Evolutionary conservation across 371 early-diverging fungal species (phyloP), one percentile per base, ranked within the genome.

Genomic region (Circinella umbellata): DNA sequence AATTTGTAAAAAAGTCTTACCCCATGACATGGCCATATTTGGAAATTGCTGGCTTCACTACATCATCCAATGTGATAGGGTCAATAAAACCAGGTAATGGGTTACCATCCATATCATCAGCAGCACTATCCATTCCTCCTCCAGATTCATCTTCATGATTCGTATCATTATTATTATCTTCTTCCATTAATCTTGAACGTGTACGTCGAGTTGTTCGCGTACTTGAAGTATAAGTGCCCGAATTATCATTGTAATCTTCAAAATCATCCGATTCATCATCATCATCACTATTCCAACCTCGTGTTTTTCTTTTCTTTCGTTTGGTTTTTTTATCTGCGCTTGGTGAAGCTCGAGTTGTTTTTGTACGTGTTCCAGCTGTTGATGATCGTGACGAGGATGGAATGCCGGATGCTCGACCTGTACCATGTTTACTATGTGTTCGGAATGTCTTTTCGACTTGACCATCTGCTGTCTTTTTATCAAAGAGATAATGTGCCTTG

Each of bases 21-120:
- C 93, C 93, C 94, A 96, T 96, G 51, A 97, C 96, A 83, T 96
- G 98, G 20, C 98, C 98, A 74, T 94, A 96, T 65, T 94, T 96
- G 27, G 96, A 96, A 62, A 97, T 96, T 5, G 98, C 96, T 7
- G 98, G 98, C 68, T 93, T 94, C 17, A 91, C 86, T 34, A 97
- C 94, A 53, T 91, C 91, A 67, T 97, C 96, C 54, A 96, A 76
- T 9, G 96, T 96, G 70, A 97, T 96, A 13, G 97, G 97, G 71
- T 97, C 98, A 48, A 94, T 87, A 73, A 96, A 93, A 1, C 94
- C 96, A 14, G 96, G 94, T 20, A 97, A 78, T 17, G 97, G 96
- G 78, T 96, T 96, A 1, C 76, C 70, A 5, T 77, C 72, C 9
- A 76, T 82, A n/a, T 82, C 76, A 11, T 69, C 69, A 27, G 70